Evolutionary conservation across 495 filamentous ascomycete species (phyloP).

Genomic region (Aspergillus nidulans): DNA sequence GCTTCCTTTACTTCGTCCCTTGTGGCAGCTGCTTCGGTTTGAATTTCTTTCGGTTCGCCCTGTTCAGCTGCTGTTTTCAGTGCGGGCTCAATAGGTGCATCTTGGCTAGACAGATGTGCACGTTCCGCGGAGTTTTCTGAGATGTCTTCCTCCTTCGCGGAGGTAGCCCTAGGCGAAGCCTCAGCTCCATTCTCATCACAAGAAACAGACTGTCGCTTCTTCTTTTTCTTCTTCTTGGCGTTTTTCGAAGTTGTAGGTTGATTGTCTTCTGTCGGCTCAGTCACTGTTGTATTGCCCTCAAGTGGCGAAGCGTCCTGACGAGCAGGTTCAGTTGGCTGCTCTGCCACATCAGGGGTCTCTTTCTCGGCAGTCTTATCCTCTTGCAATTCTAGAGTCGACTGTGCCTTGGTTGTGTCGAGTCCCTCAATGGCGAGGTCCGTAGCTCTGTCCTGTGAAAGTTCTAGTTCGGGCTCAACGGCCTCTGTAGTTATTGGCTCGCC

Average conservation of each 20-base stretch:
- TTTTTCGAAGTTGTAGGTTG: slow-evolving; percentile 17
- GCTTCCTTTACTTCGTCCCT: not conserved
- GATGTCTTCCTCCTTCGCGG: slow-evolving; percentile 11
- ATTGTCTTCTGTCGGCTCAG: slow-evolving; percentile 3
- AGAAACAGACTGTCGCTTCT: slow-evolving; percentile 27
- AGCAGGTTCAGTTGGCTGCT: not conserved
- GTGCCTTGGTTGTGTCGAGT: not conserved
- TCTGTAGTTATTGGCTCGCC: not conserved
- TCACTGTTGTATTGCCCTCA: not conserved
- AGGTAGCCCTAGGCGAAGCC: not conserved
- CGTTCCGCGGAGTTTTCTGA: not conserved
- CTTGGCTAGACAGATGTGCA: not conserved
- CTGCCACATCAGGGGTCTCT: not conserved
- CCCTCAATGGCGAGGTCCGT: slow-evolving; percentile 1
- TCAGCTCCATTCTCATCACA: slow-evolving; percentile 15
- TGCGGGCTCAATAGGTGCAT: no score
- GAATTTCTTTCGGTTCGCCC: no score
- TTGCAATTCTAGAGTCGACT: not conserved
- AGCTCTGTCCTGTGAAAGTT: slow-evolving; percentile 15
- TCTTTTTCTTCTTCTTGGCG: slow-evolving; percentile 31
- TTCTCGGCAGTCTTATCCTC: not conserved
- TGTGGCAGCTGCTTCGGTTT: not conserved
- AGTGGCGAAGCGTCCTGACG: not conserved
- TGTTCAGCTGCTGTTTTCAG: no score
- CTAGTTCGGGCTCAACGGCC: slow-evolving; percentile 8